Evolutionary conservation across 805 yeast species (phyloP).

Genomic region (Wickerhamomyces bovis): DNA sequence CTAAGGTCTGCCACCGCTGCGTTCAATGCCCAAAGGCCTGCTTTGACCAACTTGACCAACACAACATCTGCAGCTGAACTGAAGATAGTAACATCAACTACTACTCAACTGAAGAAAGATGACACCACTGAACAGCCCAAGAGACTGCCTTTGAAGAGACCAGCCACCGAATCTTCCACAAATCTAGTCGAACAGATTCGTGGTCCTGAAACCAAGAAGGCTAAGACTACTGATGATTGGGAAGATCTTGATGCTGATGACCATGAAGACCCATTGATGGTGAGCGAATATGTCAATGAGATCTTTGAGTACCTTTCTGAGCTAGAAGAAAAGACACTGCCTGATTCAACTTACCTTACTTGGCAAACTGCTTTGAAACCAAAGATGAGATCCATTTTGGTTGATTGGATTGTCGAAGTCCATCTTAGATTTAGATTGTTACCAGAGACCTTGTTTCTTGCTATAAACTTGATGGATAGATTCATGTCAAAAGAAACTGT

Average conservation of each 20-base stretch:
- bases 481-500: slow-evolving; percentile 72
- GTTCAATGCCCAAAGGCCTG: slow-evolving; percentile 17
- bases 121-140: background rate
- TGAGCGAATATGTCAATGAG: slow-evolving; percentile 80
- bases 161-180: slow-evolving; percentile 48
- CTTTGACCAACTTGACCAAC: slow-evolving; percentile 22
- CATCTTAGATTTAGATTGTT: slow-evolving; percentile 75
- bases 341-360: slow-evolving; percentile 59
- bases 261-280: slow-evolving; percentile 77
- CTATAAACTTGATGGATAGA: slow-evolving; percentile 83
- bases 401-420: slow-evolving; percentile 93
- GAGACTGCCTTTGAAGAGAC: slow-evolving; percentile 38
- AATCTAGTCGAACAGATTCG: slow-evolving; percentile 6
- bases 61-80: slow-evolving; percentile 17
- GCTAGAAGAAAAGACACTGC: slow-evolving; percentile 63
- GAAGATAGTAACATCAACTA: background rate
- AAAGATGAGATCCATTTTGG: slow-evolving; percentile 75
- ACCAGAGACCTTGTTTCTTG: slow-evolving; percentile 80
- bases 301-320: slow-evolving; percentile 72
- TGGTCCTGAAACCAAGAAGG: slow-evolving; percentile 9
- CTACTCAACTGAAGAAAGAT: slow-evolving; percentile 2
- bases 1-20: slow-evolving; percentile 1
- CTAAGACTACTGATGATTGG: slow-evolving; percentile 15
- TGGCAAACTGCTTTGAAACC: slow-evolving; percentile 69
- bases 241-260: slow-evolving; percentile 66